Percentiles rank a stretch among this genome's conserved stretches.
Conservation (phyloP, 768 basidiomycete genomes). For the Saitozyma podzolica region DNA sequence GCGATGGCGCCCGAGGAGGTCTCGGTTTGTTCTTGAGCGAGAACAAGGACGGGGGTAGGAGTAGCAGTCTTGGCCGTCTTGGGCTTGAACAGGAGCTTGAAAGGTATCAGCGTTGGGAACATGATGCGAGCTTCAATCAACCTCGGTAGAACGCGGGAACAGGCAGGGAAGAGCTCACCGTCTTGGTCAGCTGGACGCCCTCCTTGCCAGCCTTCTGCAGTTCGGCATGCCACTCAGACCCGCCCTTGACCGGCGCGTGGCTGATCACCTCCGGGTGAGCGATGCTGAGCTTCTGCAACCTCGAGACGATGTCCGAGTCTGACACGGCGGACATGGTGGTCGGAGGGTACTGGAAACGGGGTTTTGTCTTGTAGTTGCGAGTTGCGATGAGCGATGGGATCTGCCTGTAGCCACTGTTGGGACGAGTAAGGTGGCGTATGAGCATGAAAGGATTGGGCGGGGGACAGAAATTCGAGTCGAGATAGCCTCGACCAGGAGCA, state of each 20-base stretch:
- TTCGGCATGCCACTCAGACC: slow-evolving; percentile 73
- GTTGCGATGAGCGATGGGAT: no score
- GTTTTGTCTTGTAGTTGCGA: no score
- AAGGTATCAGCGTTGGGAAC: slow-evolving; percentile 1
- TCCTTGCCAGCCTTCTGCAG: slow-evolving; percentile 55
- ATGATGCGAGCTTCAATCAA: neutral
- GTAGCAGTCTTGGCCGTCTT: slow-evolving; percentile 88
- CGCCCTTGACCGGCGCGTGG: slow-evolving; percentile 68
- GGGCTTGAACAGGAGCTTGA: slow-evolving; percentile 84
- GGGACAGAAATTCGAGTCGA: neutral
- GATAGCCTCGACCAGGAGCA: no score
- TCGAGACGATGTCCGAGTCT: slow-evolving; percentile 33
- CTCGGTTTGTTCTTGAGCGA: slow-evolving; percentile 82
- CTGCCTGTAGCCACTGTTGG: no score
- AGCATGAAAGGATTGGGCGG: neutral
- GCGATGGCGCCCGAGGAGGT: slow-evolving; percentile 73
- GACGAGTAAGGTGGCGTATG: neutral
- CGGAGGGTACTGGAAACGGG: no score
- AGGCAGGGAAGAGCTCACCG: slow-evolving; percentile 31
- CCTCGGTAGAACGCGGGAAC: neutral
- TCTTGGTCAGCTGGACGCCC: slow-evolving; percentile 40
- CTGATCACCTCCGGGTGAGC: slow-evolving; percentile 52
- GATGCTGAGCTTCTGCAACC: slow-evolving; percentile 37
- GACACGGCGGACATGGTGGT: neutral
- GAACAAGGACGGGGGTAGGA: slow-evolving; percentile 80